phyloP scores from a whole-genome alignment of 257 asterid genomes.

The Rehmannia glutinosa region DNA sequence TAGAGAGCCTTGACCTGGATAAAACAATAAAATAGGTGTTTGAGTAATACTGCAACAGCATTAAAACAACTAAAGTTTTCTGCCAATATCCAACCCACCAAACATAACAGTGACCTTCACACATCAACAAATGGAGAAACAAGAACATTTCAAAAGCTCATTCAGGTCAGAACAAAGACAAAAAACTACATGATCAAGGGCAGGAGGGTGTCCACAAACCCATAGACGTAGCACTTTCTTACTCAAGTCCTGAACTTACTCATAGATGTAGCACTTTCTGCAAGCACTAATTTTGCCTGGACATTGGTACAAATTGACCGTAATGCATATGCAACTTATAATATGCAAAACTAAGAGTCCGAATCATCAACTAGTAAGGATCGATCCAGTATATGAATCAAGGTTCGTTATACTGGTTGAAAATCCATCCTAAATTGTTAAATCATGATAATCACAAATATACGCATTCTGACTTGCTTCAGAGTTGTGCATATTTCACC shows the following conservation, averaged over 20 bases:
- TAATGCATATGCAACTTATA: not conserved
- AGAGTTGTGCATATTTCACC: not conserved
- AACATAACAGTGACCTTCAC: not conserved
- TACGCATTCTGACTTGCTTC: not conserved
- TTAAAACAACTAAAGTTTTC: conserved; percentile 5
- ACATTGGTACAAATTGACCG: too few relatives aligned
- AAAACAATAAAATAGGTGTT: not conserved
- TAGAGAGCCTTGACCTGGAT: conserved; percentile 94
- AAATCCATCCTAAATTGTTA: not conserved
- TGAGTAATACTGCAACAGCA: conserved; percentile 7
- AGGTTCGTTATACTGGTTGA: not conserved
- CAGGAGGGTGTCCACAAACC: too few relatives aligned
- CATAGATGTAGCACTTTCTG: too few relatives aligned
- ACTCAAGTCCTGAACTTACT: too few relatives aligned
- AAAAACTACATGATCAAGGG: not conserved
- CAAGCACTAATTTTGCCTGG: too few relatives aligned
- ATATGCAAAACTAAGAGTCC: not conserved
- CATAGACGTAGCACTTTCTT: too few relatives aligned
- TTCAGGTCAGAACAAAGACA: too few relatives aligned
- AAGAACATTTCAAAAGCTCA: too few relatives aligned
- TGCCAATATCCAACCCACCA: conserved; percentile 1
- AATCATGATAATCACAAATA: conserved; percentile 4
- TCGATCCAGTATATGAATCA: not conserved
- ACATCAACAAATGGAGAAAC: too few relatives aligned
- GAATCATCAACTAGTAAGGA: not conserved